Base-by-base conservation (phyloP, 257 asterid genomes). In the Solanum bulbocastanum region DNA sequence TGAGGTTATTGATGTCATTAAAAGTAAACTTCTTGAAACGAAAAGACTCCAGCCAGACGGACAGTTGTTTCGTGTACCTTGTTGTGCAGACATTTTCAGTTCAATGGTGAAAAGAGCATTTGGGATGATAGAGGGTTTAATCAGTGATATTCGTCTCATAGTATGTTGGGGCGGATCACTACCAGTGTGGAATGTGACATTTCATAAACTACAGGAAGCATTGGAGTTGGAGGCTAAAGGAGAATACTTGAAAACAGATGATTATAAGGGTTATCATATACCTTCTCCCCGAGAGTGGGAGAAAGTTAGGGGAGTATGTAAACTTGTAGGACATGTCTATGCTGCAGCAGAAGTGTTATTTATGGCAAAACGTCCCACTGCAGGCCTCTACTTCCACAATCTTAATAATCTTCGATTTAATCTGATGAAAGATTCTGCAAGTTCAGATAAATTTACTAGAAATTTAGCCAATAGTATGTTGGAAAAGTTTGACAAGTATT, bases 261-360 rank as follows among this genome's bases (percentile, higher is more conserved):
- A 62, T 62, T 58, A 62, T 42, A 18, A 60, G 23, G 56, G 25
- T 44, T 58, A 20, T 83, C 37, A 73, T 23, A 35, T 85, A 65
- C 90, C 87, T 37, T 87, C 90, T 56, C 69, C 86, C 15, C 71
- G 75, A 86, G 86, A 88, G 65, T 88, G 92, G 92, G 84, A 88
- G 83, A 88, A 83, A 73, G 88, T 88, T 83, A 36, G 86, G 86
- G 90, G 36, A 8, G 74, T 90, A 40, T 78, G 73, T 74, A 81
- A 62, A 39, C 76, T 88, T n/a, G 91, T 88, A 13, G 88, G 78
- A n/a, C 72, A 37, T 32, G 49, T 90, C n/a, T 68, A 87, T 42
- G 39, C 66, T 42, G 86, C 60, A 22, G 91, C 91, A 36, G 74
- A 90, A 86, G 82, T 87, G 35, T 42, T 88, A 13, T 90, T 79